Base-by-base conservation (phyloP, 768 basidiomycete genomes). In the Leccinellum albellum region DNA sequence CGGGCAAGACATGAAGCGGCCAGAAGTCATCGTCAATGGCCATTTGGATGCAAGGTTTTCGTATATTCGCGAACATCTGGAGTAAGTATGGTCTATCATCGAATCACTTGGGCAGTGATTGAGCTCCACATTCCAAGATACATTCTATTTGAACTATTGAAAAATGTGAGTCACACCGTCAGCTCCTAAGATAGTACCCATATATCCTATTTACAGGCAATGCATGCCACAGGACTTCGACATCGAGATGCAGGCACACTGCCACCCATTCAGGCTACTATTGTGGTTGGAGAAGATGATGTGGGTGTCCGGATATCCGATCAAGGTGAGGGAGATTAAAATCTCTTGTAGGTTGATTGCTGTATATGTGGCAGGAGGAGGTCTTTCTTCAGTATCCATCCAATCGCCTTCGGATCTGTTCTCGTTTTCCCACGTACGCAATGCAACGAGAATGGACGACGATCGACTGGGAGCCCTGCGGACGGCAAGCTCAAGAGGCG, bases 271-370 rank as follows among this genome's bases (percentile, higher is more conserved):
- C 77, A 74, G 28, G 86, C 85, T 1, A 95, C 93, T 0, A 85
- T 96, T 47, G 86, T 86, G 8, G 83, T 85, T 3, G 86, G 87
- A 1, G 78, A 84, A 31, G 81, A 91, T 51, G 82, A 90, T 50
- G 81, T 96, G 47, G 80, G 83, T 6, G 81, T 96, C 50, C 86
- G 93, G 37, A 87, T 96, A 74, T 93, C 92, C n/a, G 93, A 96
- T 68, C 86, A 91, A 82, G 94, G 92, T 86, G 54, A 47, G 64
- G 42, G 23, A 40, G 40, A 35, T n/a, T 32, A 14, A 35, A 50
- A 12, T 21, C 24, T n/a, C 40, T 9, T 33, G 24, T 45, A 21
- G 23, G 24, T 46, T 29, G 29, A 51, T 10, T 58, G 52, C 50
- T 54, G 62, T 61, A 40, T 50, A 14, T 26, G 46, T 61, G 51